These are phyloP conservation scores for Bipolaris cookei DNA, from an alignment of 2,329 filamentous ascomycete genomes.

Conservation along the genomic window DNA sequence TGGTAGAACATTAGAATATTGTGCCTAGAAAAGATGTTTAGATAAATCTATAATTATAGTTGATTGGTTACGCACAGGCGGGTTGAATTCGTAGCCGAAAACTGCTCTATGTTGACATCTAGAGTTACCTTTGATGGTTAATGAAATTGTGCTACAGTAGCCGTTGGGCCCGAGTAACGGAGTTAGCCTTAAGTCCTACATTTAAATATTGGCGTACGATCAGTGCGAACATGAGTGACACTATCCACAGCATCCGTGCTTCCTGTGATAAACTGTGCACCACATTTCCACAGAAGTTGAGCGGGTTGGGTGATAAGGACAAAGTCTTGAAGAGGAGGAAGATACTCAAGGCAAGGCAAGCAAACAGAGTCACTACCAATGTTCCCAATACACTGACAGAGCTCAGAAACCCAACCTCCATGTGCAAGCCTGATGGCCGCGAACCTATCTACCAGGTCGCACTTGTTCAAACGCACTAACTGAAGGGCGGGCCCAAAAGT, in stretches of 20 bases:
- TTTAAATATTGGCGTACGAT: background rate
- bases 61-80: no score
- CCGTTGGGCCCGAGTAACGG: no score
- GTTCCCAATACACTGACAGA: background rate
- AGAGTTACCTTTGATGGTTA: no score
- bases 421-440: background rate
- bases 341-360: background rate
- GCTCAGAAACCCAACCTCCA: background rate
- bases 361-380: background rate
- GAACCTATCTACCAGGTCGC: background rate
- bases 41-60: no score
- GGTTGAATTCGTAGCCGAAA: no score
- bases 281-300: background rate
- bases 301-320: background rate
- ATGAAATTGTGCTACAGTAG: no score
- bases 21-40: no score
- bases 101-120: no score
- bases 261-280: background rate
- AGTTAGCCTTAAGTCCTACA: background rate
- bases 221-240: background rate
- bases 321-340: background rate
- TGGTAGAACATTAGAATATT: no score
- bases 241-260: background rate
- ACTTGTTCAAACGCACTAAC: background rate
- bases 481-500: background rate